Percentiles rank a stretch among this genome's conserved stretches.
Conservation (phyloP, 208 protist genomes). For the Acanthamoeba triangularis region DNA sequence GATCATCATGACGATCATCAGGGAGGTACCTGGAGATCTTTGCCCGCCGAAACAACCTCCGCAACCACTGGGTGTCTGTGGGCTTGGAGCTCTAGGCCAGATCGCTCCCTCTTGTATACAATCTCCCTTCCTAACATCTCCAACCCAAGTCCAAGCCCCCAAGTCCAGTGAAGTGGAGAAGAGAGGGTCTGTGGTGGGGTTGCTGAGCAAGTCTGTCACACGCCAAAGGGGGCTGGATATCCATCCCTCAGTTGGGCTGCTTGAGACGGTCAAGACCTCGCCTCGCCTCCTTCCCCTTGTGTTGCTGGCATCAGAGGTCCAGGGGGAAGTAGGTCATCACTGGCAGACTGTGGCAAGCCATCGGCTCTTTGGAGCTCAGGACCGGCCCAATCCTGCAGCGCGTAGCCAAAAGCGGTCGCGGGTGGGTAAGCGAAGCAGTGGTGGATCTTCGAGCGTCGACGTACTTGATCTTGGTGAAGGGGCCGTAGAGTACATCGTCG, state of each 20-base stretch:
- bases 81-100: constrained; percentile 86
- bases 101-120: neutral
- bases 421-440: neutral
- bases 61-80: constrained; percentile 90
- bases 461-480: constrained; percentile 56
- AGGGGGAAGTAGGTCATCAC: constrained; percentile 47
- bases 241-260: no score
- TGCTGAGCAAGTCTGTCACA: no score
- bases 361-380: neutral
- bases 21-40: constrained; percentile 91
- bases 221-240: no score
- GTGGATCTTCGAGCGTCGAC: neutral
- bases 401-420: neutral
- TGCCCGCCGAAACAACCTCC: constrained; percentile 88
- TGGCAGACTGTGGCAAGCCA: neutral
- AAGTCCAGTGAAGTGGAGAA: no score
- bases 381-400: neutral
- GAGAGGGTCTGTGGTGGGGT: no score
- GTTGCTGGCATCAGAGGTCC: neutral
- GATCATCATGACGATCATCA: neutral
- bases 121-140: neutral
- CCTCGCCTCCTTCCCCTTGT: neutral
- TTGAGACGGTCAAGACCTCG: no score
- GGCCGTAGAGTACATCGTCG: constrained; percentile 58
- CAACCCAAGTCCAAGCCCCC: no score